phyloP scores from a whole-genome alignment of 176 grass and related monocot genomes.

The Hordeum marinum region DNA sequence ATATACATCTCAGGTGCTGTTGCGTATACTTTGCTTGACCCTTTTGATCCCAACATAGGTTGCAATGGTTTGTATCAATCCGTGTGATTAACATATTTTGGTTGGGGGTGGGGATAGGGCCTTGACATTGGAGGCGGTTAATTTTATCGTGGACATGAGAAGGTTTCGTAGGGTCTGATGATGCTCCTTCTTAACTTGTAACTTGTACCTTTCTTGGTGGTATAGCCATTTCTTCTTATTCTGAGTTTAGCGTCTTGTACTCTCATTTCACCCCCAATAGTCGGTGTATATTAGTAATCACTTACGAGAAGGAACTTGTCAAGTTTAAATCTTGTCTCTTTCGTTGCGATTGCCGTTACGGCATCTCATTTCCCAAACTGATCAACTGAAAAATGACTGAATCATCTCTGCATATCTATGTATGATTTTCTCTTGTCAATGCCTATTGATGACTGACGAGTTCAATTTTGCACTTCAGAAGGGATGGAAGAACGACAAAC shows the following conservation, averaged over 20 bases:
- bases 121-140: not conserved
- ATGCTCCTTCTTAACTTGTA: not conserved
- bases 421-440: too few relatives aligned
- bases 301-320: not conserved
- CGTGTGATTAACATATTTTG: not conserved
- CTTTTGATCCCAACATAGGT: not conserved
- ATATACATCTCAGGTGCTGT: conserved; percentile 29
- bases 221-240: not conserved
- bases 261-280: not conserved
- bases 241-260: conserved; percentile 11
- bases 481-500: too few relatives aligned
- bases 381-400: too few relatives aligned
- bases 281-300: conserved; percentile 25
- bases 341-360: too few relatives aligned
- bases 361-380: too few relatives aligned
- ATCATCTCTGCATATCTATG: too few relatives aligned
- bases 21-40: not conserved
- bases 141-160: not conserved
- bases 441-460: too few relatives aligned
- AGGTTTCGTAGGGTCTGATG: conserved; percentile 20
- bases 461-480: too few relatives aligned
- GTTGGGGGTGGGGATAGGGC: conserved; percentile 1
- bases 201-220: not conserved
- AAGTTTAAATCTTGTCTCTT: not conserved
- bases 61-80: not conserved